Evolutionary conservation across 2,329 filamentous ascomycete genomes (phyloP).

Genomic region (Pyrenophora teres): DNA sequence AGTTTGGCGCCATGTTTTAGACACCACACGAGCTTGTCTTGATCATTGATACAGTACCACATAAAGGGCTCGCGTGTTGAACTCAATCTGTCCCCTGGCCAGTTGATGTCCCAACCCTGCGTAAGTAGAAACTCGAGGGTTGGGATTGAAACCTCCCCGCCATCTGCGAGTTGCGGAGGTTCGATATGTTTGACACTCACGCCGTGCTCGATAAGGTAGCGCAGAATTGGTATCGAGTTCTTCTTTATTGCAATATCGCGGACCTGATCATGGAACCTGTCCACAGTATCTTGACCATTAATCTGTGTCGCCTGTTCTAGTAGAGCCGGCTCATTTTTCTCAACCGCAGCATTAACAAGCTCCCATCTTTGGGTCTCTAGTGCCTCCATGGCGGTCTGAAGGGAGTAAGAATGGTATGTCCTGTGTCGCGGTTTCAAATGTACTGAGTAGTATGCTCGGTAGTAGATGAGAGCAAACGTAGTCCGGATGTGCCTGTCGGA

Average conservation of each 20-base stretch:
- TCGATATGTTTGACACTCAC: not conserved
- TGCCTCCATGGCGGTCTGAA: too few species aligned
- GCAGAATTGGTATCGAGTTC: not conserved
- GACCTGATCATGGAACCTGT: too few species aligned
- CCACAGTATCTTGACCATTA: too few species aligned
- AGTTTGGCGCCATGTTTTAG: not conserved
- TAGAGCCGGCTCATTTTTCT: too few species aligned
- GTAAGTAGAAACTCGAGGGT: not conserved
- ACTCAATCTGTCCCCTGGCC: not conserved
- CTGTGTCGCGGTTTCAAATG: too few species aligned
- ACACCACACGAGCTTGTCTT: constrained; percentile 1
- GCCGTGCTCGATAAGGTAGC: not conserved
- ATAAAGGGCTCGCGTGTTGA: not conserved
- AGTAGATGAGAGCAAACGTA: too few species aligned
- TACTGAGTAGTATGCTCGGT: too few species aligned
- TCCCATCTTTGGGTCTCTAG: too few species aligned
- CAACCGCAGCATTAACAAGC: too few species aligned
- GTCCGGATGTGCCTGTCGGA: too few species aligned
- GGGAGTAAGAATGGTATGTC: too few species aligned
- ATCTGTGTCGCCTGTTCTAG: too few species aligned
- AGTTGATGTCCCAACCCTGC: constrained; percentile 2
- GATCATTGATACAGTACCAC: constrained; percentile 1
- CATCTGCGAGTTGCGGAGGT: not conserved
- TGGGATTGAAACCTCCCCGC: not conserved
- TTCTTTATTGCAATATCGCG: not conserved